Base-by-base conservation (phyloP, 192 early-diverging fungal species). In the Backusella australiensis region DNA sequence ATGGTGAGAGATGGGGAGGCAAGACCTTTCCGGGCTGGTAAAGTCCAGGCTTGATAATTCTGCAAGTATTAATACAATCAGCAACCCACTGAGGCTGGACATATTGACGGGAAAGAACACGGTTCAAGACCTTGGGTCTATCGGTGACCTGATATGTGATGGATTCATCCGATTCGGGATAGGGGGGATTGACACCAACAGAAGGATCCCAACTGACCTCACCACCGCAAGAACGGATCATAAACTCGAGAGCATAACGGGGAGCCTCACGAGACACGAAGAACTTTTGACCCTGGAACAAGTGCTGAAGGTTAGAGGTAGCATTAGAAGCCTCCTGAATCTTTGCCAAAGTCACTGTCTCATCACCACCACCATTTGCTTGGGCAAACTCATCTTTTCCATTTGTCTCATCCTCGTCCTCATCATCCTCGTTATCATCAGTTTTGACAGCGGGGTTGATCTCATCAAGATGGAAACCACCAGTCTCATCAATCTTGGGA, bases 1-100 rank as follows among this genome's bases (percentile, higher is more conserved):
- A 99, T 15, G 98, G 98, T 73, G 93, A 94, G 76, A 97, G 83
- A 83, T 99, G 98, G 68, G 98, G 92, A 17, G 97, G 97, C 67
- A 97, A 85, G 6, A 82, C 84, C 80, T 94, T 89, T 17, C 96
- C 98, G 29, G 93, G 88, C 56, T 90, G 87, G 77, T 99, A 99
- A 15, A 82, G 76, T 11, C 86, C 81, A 15, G 82, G 72, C 23
- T 81, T 73, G 66, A 98, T 79, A 38, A 97, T 80, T 69, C 92
- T 90, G 7, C 88, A 83, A 23, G 94, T 93, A 72, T 99, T 99
- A 72, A 98, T 87, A 77, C 90, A 92, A 81, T 99, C 98, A 85
- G 93, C 96, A 19, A 96, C 87, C 98, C 98, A 99, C 83, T 99
- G 98, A n/a, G 98, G 98, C 84, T 98, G 98, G 42, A 98, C 86